Evolutionary conservation across 352 stramenopile species (phyloP), one percentile per base, ranked within the genome.

Genomic region (Phytophthora pinifolia): DNA sequence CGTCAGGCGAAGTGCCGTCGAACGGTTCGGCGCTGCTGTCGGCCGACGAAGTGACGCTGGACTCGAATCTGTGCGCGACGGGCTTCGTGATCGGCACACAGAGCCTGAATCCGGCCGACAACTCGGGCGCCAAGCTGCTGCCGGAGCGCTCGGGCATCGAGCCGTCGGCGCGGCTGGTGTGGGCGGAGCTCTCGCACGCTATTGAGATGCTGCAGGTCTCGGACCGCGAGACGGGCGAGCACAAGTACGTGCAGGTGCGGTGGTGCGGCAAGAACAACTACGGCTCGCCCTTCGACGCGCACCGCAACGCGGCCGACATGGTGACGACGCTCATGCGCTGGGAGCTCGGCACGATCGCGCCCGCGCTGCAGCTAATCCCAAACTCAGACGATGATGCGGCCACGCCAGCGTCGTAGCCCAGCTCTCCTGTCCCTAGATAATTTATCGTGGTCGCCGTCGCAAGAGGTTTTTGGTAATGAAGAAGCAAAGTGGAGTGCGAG

Each of bases 261-360:
- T 85, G 71, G 69, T 67, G 62, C 0, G 74, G 74, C 35, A 68
- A 64, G 30, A 82, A 72, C 35, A 74, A 82, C 41, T 85, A 80
- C 70, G 76, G 71, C 22, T 67, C 72, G 31, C 46, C 57, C 10
- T 66, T 67, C n/a, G 65, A 82, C 50, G 74, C 71, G 30, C 68
- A 68, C 32, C 65, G 72, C 9, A 84, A 76, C 38, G 67, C 74
- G 2, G 62, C 68, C 7, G 74, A 84, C 33, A 80, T 72, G 60
- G 46, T 82, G 31, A 68, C 68, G 20, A 65, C 69, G 18, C 53
- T 82, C 35, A 59, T 84, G 66, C 71, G 70, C 14, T 82, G 71
- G 71, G 71, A 84, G 41, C 53, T 72, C 29, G 57, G 65, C 18
- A 71, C 70, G 14, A 79, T 84, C 20, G 69, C 66, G 17, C 71